Base-by-base conservation (phyloP, 75 land plant genomes). In the Pinus taeda region DNA sequence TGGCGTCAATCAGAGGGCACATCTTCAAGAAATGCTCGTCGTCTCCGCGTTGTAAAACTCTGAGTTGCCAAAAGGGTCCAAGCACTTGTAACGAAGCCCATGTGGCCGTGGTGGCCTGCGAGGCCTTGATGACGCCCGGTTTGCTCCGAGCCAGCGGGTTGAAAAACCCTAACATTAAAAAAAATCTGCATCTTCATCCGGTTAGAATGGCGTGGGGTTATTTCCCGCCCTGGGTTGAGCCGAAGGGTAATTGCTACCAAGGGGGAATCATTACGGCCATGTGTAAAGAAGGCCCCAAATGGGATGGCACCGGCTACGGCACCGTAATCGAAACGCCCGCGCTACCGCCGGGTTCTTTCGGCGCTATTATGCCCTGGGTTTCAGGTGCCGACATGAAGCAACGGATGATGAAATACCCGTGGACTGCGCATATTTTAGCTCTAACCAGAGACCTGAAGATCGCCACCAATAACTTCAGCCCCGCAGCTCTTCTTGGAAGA, bases 231-330 rank as follows among this genome's bases (percentile, higher is more conserved):
- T 83, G 82, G 1, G 26, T 17, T 5, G 80, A 69, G 7, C 53
- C 72, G 15, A 57, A 24, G 5, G 91, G 90, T 17, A 79, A 77
- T 37, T 81, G 85, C 85, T 93, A 84, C 75, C 89, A 91, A 74
- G 98, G 98, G 3, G 87, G 85, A 18, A 95, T 93, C 17, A 82
- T 95, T 81, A 89, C 98, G 29, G 77, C 94, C 18, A 87, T 88
- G 83, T 88, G 89, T 4, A 75, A 75, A 3, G 76, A 77, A 6
- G 84, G 81, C 76, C 7, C 75, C 15, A 59, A 72, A 2, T 49
- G 53, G 53, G 62, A 60, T n/a, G 62, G n/a, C 1, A 15, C 7
- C 6, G 72, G 59, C 21, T 53, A 73, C 20, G 74, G 74, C 69
- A 65, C 67, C 2, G 79, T 93, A 14, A 72, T 96, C 18, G 90